phyloP scores from a whole-genome alignment of 2,329 filamentous ascomycete genomes.

The Lecanosticta acicola region DNA sequence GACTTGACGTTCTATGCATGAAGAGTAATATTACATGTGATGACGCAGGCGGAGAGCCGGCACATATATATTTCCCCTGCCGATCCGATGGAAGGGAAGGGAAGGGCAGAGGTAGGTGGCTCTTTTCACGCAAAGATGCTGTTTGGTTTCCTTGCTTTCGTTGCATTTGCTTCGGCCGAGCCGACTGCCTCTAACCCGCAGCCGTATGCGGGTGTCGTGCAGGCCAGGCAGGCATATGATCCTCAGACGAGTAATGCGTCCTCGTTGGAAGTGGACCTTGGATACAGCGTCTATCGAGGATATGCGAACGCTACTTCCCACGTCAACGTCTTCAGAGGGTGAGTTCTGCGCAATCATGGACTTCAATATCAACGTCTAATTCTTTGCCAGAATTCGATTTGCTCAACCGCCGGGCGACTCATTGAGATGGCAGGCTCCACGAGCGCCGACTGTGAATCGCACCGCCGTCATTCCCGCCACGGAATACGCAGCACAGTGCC shows the following conservation, averaged over 20 bases:
- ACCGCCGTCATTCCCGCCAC: slow-evolving; percentile 16
- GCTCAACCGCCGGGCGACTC: slow-evolving; percentile 21
- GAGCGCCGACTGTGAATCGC: slow-evolving; percentile 22
- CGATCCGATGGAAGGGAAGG: too few species aligned
- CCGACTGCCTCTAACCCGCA: slow-evolving; percentile 12
- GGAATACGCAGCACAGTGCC: slow-evolving; percentile 17
- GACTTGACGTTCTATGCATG: too few species aligned
- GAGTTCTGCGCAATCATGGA: background rate
- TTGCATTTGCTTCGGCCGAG: slow-evolving; percentile 8
- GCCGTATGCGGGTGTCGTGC: slow-evolving; percentile 9
- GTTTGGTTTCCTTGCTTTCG: background rate
- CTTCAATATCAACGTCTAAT: background rate
- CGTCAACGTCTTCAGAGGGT: slow-evolving; percentile 22
- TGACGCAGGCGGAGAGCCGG: too few species aligned
- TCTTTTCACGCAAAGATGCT: too few species aligned
- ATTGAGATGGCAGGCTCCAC: slow-evolving; percentile 27
- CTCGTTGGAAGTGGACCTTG: slow-evolving; percentile 21
- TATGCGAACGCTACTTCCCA: slow-evolving; percentile 12
- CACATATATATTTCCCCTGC: too few species aligned
- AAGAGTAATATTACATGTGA: too few species aligned
- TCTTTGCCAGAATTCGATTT: slow-evolving; percentile 22
- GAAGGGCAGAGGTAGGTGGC: too few species aligned
- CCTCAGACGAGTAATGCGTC: slow-evolving; percentile 4
- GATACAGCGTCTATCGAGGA: slow-evolving; percentile 24
- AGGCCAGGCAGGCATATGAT: slow-evolving; percentile 10